Conservation (phyloP, 2,329 filamentous ascomycete genomes). For the Chrysoporthe cubensis region DNA sequence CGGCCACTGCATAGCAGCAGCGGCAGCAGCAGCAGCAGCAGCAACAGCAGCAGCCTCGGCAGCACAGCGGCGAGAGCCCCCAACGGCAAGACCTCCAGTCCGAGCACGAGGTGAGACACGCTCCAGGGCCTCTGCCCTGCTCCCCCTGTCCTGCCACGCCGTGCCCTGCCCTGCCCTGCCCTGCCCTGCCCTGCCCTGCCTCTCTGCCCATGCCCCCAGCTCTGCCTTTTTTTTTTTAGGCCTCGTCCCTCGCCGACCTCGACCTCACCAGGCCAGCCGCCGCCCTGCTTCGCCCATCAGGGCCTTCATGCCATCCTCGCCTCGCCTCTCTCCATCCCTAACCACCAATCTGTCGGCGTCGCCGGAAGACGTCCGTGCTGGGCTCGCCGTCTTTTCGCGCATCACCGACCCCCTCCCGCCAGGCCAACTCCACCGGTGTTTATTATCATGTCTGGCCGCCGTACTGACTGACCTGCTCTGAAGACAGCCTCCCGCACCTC, state of each 20-base stretch:
- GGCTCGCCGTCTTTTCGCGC: slow-evolving; percentile 11
- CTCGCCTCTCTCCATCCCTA: not conserved
- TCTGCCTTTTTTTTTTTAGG: slow-evolving; percentile 17
- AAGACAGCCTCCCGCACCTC: slow-evolving; percentile 37
- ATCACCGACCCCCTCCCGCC: slow-evolving; percentile 9
- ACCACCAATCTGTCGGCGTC: slow-evolving; percentile 5
- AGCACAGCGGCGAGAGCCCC: slow-evolving; percentile 34
- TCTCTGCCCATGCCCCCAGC: slow-evolving; percentile 30
- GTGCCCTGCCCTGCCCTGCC: slow-evolving; percentile 28
- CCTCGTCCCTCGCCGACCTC: too few relatives aligned
- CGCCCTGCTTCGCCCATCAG: slow-evolving; percentile 29
- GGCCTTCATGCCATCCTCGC: slow-evolving; percentile 24
- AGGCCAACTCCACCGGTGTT: slow-evolving; percentile 1
- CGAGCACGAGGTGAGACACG: slow-evolving; percentile 41
- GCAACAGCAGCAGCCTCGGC: slow-evolving; percentile 39
- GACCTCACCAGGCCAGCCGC: slow-evolving; percentile 7
- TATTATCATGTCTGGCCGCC: slow-evolving; percentile 11
- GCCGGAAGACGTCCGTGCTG: slow-evolving; percentile 17
- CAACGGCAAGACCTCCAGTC: slow-evolving; percentile 33
- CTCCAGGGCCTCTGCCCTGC: slow-evolving; percentile 27
- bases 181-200: slow-evolving; percentile 26
- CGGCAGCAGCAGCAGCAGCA: slow-evolving; percentile 35
- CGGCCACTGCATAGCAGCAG: slow-evolving; percentile 40
- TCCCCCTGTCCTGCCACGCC: slow-evolving; percentile 11
- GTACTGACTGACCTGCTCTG: slow-evolving; percentile 20